Evolutionary conservation across 768 basidiomycete species (phyloP), one percentile per base, ranked within the genome.

Genomic region (Chalciporus chontae): DNA sequence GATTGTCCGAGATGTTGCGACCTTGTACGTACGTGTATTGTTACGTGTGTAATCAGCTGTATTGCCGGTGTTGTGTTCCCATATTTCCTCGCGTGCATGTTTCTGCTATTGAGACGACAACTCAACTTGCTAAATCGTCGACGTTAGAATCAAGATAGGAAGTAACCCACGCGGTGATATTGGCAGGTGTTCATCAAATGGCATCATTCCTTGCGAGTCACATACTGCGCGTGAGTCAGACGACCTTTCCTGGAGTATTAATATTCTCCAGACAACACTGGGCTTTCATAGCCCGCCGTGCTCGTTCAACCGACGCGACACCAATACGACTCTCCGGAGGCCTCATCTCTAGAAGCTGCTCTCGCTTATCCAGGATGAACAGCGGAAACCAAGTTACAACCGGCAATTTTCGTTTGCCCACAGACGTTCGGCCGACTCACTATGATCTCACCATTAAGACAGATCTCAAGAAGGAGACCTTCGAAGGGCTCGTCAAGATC

Each of bases 401-500:
- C 51, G 50, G 19, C 3, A 44, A 52, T 26, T 69, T 67, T 48
- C 82, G 88, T 58, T 78, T 91, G 46, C 87, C 87, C 17, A 74
- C 75, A 1, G 70, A 83, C 55, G 78, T 87, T 47, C 80, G 76
- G 58, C 84, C 90, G 11, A 76, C 68, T 7, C 89, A 93, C 64
- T 94, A 94, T 67, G 85, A 89, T 57, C 62, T 93, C 43, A 81
- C 81, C 40, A 71, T 94, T 63, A 81, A 79, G 61, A 94, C 91
- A 3, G 90, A 97, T 70, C 80, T 97, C 45, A 77, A 85, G 48
- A 76, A 75, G n/a, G 76, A 83, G 52, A 77, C 71, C 9, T 98
- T 93, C 66, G 73, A 80, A 38, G 95, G 95, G 38, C 75, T 83
- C 34, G 88, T 85, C 43, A 81, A 81, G 56, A 80, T 89, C 61